Base-by-base conservation (phyloP, 2,329 filamentous ascomycete species). In the Pyricularia sp. region DNA sequence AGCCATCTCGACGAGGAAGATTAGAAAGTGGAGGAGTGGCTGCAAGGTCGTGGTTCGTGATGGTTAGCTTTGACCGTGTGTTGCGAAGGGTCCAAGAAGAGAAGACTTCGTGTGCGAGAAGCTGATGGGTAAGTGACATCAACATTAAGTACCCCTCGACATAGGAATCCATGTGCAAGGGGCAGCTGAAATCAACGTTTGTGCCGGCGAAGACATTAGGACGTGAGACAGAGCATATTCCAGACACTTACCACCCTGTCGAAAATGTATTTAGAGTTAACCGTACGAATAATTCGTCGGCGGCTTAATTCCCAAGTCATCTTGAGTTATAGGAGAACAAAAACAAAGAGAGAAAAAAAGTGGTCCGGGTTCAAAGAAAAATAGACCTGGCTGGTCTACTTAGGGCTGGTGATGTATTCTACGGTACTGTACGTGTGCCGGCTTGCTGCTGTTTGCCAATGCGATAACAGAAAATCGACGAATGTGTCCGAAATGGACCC, bases 1-100 rank as follows among this genome's bases (percentile, higher is more conserved):
- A 70, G 88, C 89, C 88, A 98, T 92, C 81, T 99, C 91, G 80
- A 97, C 86, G 64, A 97, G 79, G 78, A 97, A 91, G 72, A 97
- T 86, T 75, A 96, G 83, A 70, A 89, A 84, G 82, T 98, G 93
- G 69, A 98, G 83, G 69, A 98, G 84, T 75, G 95, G 94, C 95
- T 98, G 79, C 72, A 73, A 73, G 17, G 66, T 9, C 71, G 71
- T 68, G 72, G 71, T 71, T 68, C 68, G 70, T n/a, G 26, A 63
- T 4, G 58, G n/a, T 31, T 50, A 65, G 59, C 31, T 25, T 33
- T 50, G 42, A 50, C 7, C 11, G 20, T n/a, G 42, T 50, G 20
- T 50, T 50, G 42, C 42, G 20, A 50, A 50, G n/a, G 20, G 4
- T 9, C 42, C 42, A n/a, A 11, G 17, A 50, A 50, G 17, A n/a